Conservation (phyloP, 2,329 filamentous ascomycete species). For the Monilinia polystroma region DNA sequence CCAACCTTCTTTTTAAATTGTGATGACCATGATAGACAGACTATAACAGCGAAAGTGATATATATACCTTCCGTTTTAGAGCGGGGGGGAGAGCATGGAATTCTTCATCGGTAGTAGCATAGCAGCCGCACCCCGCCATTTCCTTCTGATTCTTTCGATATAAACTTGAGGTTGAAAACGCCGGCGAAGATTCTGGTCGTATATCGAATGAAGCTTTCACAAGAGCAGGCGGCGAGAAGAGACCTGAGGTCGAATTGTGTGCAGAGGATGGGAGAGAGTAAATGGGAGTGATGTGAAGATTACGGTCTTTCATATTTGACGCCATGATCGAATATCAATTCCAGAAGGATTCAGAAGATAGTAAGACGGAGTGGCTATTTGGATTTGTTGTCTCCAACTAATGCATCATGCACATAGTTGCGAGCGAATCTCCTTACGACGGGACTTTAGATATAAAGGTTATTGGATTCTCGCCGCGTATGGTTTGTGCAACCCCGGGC, state of each 20-base stretch:
- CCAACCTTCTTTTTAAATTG: constrained; percentile 14
- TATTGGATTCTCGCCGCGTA: constrained; percentile 20
- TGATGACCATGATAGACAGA: constrained; percentile 11
- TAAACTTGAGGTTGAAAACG: constrained; percentile 28
- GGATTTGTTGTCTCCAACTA: constrained; percentile 24
- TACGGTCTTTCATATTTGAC: constrained; percentile 15
- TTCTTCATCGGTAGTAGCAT: constrained; percentile 45
- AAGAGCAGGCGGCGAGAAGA: constrained; percentile 33
- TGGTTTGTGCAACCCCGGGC: constrained; percentile 20
- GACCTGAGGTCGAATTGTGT: constrained; percentile 23
- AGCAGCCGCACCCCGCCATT: constrained; percentile 34
- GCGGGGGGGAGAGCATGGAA: constrained; percentile 51
- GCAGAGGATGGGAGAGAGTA: constrained; percentile 29
- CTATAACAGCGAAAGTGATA: constrained; percentile 19
- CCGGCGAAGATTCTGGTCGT: constrained; percentile 32
- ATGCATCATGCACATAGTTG: constrained; percentile 22
- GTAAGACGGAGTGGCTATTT: constrained; percentile 12
- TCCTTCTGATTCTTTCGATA: constrained; percentile 39
- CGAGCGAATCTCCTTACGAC: constrained; percentile 21
- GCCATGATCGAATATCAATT: constrained; percentile 18
- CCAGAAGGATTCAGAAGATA: constrained; percentile 18
- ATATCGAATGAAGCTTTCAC: constrained; percentile 35
- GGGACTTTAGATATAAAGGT: constrained; percentile 21
- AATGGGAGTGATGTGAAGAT: constrained; percentile 24
- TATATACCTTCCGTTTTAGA: constrained; percentile 53